A percentile compares a stretch with the other conserved stretches of the same genome.
These are phyloP conservation scores for Falciphora oryzae DNA, from an alignment of 2,329 filamentous ascomycete species.

Conservation along the genomic window DNA sequence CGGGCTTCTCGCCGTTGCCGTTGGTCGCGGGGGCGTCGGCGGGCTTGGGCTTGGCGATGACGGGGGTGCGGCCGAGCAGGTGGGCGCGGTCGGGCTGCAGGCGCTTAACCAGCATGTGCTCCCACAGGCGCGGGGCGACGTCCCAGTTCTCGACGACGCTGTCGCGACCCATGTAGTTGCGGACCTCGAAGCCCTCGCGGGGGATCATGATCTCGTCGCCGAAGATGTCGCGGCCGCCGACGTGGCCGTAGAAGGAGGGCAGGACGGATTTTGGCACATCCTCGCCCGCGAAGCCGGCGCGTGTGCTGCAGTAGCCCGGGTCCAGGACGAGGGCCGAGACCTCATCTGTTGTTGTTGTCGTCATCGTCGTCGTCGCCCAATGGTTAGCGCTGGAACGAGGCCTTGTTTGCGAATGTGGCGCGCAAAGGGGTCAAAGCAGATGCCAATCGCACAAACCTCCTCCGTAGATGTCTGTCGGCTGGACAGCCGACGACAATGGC, in stretches of 20 bases:
- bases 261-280: slow-evolving; percentile 92
- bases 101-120: slow-evolving; percentile 83
- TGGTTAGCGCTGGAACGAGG: slow-evolving; percentile 7
- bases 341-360: slow-evolving; percentile 60
- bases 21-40: background rate
- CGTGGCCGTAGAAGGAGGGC: slow-evolving; percentile 78
- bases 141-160: slow-evolving; percentile 97
- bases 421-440: slow-evolving; percentile 7
- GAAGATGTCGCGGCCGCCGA: slow-evolving; percentile 58
- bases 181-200: slow-evolving; percentile 69
- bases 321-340: slow-evolving; percentile 96
- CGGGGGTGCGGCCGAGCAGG: slow-evolving; percentile 38
- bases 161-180: slow-evolving; percentile 87
- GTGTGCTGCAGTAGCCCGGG: slow-evolving; percentile 83
- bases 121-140: slow-evolving; percentile 81
- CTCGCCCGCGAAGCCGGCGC: slow-evolving; percentile 95
- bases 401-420: slow-evolving; percentile 15
- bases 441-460: slow-evolving; percentile 41
- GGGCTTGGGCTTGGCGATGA: slow-evolving; percentile 7
- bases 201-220: slow-evolving; percentile 89
- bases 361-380: slow-evolving; percentile 9
- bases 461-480: slow-evolving; percentile 58
- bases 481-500: slow-evolving; percentile 46
- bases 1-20: slow-evolving; percentile 63
- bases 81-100: slow-evolving; percentile 72